Evolutionary conservation across 495 filamentous ascomycete genomes (phyloP).

Genomic region (Penicillium verhagenii): DNA sequence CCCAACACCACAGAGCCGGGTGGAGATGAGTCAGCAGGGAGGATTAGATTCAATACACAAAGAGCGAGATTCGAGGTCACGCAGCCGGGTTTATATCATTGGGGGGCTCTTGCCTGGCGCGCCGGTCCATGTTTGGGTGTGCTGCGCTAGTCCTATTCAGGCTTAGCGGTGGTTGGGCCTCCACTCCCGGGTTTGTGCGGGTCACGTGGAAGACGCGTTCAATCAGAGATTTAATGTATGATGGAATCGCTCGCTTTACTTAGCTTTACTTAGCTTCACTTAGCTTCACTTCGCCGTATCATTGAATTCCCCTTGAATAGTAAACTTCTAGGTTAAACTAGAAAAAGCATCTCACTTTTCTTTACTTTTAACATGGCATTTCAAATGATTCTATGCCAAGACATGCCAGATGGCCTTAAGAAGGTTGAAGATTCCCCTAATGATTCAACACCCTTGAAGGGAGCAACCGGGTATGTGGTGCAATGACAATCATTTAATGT

Average conservation of each 20-base stretch:
- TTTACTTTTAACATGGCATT: background rate
- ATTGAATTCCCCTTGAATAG: too few relatives aligned
- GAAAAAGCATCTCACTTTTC: background rate
- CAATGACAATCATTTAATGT: background rate
- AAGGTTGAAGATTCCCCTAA: constrained; percentile 15
- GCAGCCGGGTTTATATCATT: constrained; percentile 54
- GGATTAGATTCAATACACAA: constrained; percentile 31
- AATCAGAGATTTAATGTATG: constrained; percentile 3
- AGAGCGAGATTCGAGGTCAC: constrained; percentile 44
- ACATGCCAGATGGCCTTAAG: constrained; percentile 45
- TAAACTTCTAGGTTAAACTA: too few relatives aligned
- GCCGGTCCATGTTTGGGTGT: constrained; percentile 46
- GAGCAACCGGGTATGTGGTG: constrained; percentile 14
- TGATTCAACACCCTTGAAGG: constrained; percentile 21
- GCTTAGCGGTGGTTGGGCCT: constrained; percentile 29
- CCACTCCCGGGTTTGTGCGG: constrained; percentile 35
- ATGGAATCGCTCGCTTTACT: background rate
- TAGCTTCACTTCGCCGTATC: too few relatives aligned
- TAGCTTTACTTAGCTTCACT: background rate
- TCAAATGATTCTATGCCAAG: constrained; percentile 42
- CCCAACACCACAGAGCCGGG: constrained; percentile 18
- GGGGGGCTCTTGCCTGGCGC: constrained; percentile 45
- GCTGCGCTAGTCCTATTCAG: constrained; percentile 27
- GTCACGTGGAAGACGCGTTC: constrained; percentile 37
- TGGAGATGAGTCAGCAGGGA: constrained; percentile 28